Evolutionary conservation across 192 early-diverging fungal species (phyloP).

Genomic region (Endogone sp.): DNA sequence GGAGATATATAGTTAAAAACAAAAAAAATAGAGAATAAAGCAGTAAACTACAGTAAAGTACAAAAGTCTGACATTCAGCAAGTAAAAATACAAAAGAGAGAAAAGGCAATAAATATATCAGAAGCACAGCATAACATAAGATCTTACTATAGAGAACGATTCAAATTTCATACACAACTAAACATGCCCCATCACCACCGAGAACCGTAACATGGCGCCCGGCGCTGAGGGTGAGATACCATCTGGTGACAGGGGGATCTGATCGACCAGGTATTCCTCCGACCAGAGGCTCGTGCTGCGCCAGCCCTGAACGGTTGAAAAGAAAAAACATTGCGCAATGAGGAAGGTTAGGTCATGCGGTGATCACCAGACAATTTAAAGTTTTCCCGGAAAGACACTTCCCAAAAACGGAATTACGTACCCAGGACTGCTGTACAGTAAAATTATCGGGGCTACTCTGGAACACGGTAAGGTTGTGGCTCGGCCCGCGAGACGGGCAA

Average conservation of each 20-base stretch:
- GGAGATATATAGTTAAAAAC: no score
- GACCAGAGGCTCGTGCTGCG: constrained; percentile 28
- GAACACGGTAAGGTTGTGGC: constrained; percentile 45
- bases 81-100: no score
- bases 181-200: constrained; percentile 36
- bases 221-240: neutral
- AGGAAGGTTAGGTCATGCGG: neutral
- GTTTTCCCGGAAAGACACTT: neutral
- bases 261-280: constrained; percentile 15
- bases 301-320: constrained; percentile 21
- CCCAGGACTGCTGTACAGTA: constrained; percentile 49
- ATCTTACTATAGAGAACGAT: no score
- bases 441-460: constrained; percentile 56
- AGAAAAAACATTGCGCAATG: neutral
- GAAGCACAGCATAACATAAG: no score
- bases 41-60: no score
- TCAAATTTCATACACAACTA: no score
- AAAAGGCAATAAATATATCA: no score
- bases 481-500: constrained; percentile 38
- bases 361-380: no score
- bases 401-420: constrained; percentile 12
- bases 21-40: no score
- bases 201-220: constrained; percentile 21
- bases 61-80: no score
- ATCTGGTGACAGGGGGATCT: neutral